phyloP scores from a whole-genome alignment of 1,284 basidiomycete genomes.

The Chondrostereum purpureum region DNA sequence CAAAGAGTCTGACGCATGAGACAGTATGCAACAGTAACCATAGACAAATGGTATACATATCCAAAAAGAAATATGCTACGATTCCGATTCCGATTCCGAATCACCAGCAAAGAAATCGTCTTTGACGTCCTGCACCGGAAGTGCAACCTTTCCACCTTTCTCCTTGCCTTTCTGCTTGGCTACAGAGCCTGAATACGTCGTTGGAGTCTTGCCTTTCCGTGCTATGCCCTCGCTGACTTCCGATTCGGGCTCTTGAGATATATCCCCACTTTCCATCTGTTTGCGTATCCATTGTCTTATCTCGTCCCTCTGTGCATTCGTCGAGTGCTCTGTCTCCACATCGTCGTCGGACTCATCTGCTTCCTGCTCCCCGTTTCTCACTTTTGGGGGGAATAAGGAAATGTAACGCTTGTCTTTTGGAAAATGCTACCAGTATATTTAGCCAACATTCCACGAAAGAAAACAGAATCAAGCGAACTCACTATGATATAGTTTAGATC shows the following conservation, averaged over 20 bases:
- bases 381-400: conserved; percentile 73
- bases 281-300: conserved; percentile 54
- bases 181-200: neutral
- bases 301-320: conserved; percentile 51
- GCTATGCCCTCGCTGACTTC: conserved; percentile 17
- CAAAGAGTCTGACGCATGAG: too few species aligned
- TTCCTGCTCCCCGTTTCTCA: conserved; percentile 31
- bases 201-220: neutral
- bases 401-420: conserved; percentile 83
- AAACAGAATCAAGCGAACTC: conserved; percentile 20
- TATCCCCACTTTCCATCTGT: conserved; percentile 58
- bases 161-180: neutral
- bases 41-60: too few species aligned
- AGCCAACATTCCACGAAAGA: conserved; percentile 1
- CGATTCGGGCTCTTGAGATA: conserved; percentile 59
- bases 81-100: too few species aligned
- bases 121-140: neutral
- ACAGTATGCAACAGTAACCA: too few species aligned
- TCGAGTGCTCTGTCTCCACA: conserved; percentile 14
- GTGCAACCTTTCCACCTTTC: too few species aligned
- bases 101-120: neutral
- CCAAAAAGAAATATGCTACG: too few species aligned
- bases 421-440: conserved; percentile 47
- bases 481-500: conserved; percentile 85
- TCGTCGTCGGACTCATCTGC: conserved; percentile 10